Conservation (phyloP, 495 filamentous ascomycete genomes). For the Neurospora tetrasperma region DNA sequence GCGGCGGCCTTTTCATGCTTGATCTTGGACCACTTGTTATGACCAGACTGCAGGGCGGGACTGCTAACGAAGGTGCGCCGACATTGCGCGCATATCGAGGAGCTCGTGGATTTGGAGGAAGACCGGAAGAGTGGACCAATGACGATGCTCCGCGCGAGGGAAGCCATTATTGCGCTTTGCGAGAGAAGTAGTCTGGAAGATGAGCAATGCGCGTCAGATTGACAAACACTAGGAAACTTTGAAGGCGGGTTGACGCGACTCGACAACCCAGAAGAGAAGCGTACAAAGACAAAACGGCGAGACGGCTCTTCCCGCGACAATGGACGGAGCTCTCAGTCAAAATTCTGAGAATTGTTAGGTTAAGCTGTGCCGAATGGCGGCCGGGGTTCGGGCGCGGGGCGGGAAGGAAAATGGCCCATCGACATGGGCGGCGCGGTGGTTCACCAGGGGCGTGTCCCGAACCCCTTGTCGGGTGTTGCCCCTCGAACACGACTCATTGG, state of each 20-base stretch:
- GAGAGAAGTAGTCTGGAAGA: not conserved
- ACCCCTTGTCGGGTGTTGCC: not conserved
- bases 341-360: not conserved
- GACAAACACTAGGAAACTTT: not conserved
- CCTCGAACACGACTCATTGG: not conserved
- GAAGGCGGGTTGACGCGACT: not conserved
- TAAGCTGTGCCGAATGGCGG: not conserved
- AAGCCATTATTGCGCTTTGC: slow-evolving; percentile 8
- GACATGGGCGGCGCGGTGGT: not conserved
- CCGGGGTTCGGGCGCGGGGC: not conserved
- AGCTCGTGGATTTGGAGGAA: slow-evolving; percentile 2
- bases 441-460: not conserved
- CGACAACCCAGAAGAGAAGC: not conserved
- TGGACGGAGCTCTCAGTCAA: not conserved
- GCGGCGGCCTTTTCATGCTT: slow-evolving; percentile 83
- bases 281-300: not conserved
- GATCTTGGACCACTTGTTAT: slow-evolving; percentile 92
- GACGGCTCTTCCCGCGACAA: not conserved
- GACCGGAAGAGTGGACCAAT: not conserved
- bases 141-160: slow-evolving; percentile 5
- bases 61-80: slow-evolving; percentile 43
- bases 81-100: slow-evolving; percentile 33
- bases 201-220: not conserved
- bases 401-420: not conserved
- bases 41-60: slow-evolving; percentile 48